Evolutionary conservation across 2,329 filamentous ascomycete species (phyloP), one percentile per base, ranked within the genome.

Genomic region (Epichloe coenophiala): DNA sequence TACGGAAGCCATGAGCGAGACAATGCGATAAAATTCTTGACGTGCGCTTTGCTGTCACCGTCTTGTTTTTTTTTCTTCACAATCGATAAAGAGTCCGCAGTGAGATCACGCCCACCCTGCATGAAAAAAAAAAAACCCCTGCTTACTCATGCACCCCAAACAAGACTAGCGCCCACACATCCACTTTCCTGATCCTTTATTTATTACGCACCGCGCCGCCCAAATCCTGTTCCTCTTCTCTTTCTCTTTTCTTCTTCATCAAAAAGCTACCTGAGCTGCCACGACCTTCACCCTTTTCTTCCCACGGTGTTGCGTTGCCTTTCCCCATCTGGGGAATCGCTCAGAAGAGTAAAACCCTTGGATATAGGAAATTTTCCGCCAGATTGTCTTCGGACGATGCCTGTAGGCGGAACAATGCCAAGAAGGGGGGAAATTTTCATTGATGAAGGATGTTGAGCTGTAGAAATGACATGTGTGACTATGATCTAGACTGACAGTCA

Each of bases 191-290:
- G 52, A 7, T 12, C 47, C 55, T 60, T 60, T 65, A 60, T 62
- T 51, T 60, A 47, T 51, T 60, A 47, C 45, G 47, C 50, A 42
- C 53, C 39, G 21, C 45, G 38, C 48, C 49, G 27, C 53, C 54
- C 43, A 54, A 65, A 66, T 64, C 63, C 62, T 59, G 52, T 59
- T 55, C 55, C 57, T 59, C 59, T 55, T 55, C 63, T 66, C 66
- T 66, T 63, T 64, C 63, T 68, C 57, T 54, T 63, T 65, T 66
- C 68, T 72, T 69, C 65, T 68, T 70, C 72, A 80, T 80, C 76
- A 80, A 80, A 80, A 80, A 80, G 75, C 71, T 67, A 71, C 64
- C 70, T 78, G 74, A 78, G 74, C 69, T 69, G 77, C 77, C 77
- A 80, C 77, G 77, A 80, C 77, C 76, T 68, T 75, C 76, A 79